Percentiles rank a stretch among this genome's conserved stretches.
These are phyloP conservation scores for Arthromyces matolae DNA, from an alignment of 768 basidiomycete species.

Conservation along the genomic window DNA sequence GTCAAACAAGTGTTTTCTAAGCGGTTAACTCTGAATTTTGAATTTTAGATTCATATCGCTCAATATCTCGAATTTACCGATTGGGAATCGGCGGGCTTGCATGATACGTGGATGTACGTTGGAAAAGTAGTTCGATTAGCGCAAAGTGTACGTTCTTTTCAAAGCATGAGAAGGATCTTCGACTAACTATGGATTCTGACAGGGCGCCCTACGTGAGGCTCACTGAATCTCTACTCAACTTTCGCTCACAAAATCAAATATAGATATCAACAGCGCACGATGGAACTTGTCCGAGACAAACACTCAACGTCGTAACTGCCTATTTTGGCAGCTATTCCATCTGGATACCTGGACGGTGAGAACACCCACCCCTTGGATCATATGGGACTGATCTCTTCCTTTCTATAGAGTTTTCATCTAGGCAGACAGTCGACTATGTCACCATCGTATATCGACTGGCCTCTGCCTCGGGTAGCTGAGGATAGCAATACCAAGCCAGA, in stretches of 20 bases:
- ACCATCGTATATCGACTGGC: conserved; percentile 50
- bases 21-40: background rate
- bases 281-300: conserved; percentile 52
- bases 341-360: conserved; percentile 60
- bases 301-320: conserved; percentile 44
- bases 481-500: conserved; percentile 32
- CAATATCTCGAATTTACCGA: conserved; percentile 59
- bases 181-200: background rate
- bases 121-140: conserved; percentile 58
- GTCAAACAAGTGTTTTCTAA: background rate
- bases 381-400: background rate
- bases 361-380: background rate
- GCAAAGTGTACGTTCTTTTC: conserved; percentile 47
- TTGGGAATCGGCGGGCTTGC: conserved; percentile 40
- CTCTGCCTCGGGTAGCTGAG: conserved; percentile 45
- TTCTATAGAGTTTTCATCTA: conserved; percentile 51
- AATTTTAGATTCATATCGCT: conserved; percentile 35
- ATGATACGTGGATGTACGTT: conserved; percentile 52
- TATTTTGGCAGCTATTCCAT: conserved; percentile 70
- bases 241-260: background rate
- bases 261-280: conserved; percentile 57
- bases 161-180: background rate
- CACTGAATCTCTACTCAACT: conserved; percentile 2
- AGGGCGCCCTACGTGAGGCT: conserved; percentile 58
- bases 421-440: conserved; percentile 59